A percentile compares a stretch with the other conserved stretches of the same genome.
These are phyloP conservation scores for Boechera divaricarpa DNA, from an alignment of 345 rosid species.

Conservation along the genomic window DNA sequence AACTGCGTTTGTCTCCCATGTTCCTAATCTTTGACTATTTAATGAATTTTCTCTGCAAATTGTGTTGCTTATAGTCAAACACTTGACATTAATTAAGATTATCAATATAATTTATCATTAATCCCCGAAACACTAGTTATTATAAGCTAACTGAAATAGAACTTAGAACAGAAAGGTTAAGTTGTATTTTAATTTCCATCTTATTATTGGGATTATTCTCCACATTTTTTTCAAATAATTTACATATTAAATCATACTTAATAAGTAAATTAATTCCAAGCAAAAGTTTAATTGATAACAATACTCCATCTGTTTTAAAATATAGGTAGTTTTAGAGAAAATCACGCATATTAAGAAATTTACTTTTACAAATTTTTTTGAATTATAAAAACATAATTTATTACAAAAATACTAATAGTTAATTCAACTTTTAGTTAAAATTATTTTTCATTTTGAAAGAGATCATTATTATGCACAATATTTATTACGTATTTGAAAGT, in stretches of 20 bases:
- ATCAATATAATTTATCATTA: conserved; percentile 2
- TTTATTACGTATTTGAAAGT: too few relatives aligned
- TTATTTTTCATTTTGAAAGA: too few relatives aligned
- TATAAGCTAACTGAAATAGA: background rate
- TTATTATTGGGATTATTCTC: conserved; percentile 2
- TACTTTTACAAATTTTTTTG: too few relatives aligned
- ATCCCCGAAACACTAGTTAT: conserved; percentile 2
- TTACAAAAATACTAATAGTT: too few relatives aligned
- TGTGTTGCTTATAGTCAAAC: conserved; percentile 29
- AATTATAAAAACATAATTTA: too few relatives aligned
- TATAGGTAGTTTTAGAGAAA: too few relatives aligned
- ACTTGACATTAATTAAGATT: conserved; percentile 12
- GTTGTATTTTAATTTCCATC: background rate
- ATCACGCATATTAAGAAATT: too few relatives aligned
- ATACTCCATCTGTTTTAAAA: too few relatives aligned
- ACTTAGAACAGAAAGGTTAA: background rate
- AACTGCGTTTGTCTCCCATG: conserved; percentile 37
- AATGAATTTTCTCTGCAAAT: background rate
- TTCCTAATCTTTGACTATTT: conserved; percentile 25
- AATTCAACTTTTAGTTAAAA: too few relatives aligned
- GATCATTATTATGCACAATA: too few relatives aligned
- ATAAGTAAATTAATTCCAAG: background rate
- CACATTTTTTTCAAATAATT: background rate
- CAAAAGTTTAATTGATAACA: background rate
- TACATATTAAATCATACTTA: background rate